These are phyloP conservation scores for Combretum micranthum DNA, from an alignment of 345 rosid species.

Conservation along the genomic window DNA sequence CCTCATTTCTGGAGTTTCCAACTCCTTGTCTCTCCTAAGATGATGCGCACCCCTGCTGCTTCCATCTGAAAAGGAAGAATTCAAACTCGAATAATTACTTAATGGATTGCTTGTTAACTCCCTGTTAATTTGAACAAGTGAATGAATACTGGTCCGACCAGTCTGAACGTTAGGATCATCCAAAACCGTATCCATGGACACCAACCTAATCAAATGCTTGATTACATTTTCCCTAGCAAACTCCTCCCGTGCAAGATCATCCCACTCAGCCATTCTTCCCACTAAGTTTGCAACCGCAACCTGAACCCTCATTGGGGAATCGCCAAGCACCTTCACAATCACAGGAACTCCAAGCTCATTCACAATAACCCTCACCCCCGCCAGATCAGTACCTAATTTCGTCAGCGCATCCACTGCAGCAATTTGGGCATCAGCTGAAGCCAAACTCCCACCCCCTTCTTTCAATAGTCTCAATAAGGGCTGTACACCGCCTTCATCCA, in stretches of 20 bases:
- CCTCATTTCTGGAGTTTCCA: conserved; percentile 30
- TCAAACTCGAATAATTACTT: conserved; percentile 1
- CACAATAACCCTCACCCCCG: conserved; percentile 31
- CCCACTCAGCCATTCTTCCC: conserved; percentile 41
- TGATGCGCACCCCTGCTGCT: conserved; percentile 29
- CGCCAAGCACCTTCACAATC: conserved; percentile 40
- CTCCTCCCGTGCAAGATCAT: conserved; percentile 35
- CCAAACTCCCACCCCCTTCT: conserved; percentile 19
- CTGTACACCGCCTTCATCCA: conserved; percentile 46
- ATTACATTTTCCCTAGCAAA: conserved; percentile 40
- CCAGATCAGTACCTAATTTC: conserved; percentile 24
- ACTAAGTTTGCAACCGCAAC: conserved; percentile 42
- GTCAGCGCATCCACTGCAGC: conserved; percentile 39
- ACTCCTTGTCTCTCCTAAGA: conserved; percentile 35
- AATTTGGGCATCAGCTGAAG: conserved; percentile 38
- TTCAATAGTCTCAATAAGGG: conserved; percentile 49
- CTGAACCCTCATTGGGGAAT: conserved; percentile 44
- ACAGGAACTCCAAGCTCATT: conserved; percentile 29
- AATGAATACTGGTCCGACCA: conserved; percentile 32
- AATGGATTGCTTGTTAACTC: conserved; percentile 21
- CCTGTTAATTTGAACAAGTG: conserved; percentile 48
- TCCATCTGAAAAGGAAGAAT: conserved; percentile 24
- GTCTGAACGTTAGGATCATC: conserved; percentile 18
- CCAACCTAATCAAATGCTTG: conserved; percentile 34
- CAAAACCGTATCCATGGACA: conserved; percentile 30